phyloP scores from a whole-genome alignment of 768 basidiomycete species.

The Rhodosporidiobolus odoratus region DNA sequence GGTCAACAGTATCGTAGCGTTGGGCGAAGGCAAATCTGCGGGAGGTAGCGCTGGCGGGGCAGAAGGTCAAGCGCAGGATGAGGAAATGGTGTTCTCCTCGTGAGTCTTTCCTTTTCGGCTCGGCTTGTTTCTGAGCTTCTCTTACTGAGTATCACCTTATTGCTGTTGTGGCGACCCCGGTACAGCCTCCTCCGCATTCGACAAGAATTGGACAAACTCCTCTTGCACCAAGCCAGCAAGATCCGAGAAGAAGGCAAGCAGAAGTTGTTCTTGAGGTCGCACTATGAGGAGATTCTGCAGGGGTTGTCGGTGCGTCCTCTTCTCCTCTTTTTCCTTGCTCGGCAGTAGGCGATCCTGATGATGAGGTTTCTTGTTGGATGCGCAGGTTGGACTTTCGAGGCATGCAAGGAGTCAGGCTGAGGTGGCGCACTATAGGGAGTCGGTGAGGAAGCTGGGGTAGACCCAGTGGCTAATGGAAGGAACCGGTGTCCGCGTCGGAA shows the following conservation, averaged over 20 bases:
- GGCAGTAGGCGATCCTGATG: constrained; percentile 45
- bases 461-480: too few species aligned
- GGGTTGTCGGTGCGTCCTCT: constrained; percentile 58
- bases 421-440: constrained; percentile 50
- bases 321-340: neutral
- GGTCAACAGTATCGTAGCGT: constrained; percentile 74
- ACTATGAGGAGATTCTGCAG: constrained; percentile 72
- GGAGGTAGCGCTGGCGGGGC: neutral
- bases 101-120: constrained; percentile 48
- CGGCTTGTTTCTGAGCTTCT: neutral
- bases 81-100: constrained; percentile 92
- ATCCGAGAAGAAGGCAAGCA: constrained; percentile 58
- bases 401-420: constrained; percentile 84
- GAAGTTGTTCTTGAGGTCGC: constrained; percentile 63
- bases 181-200: constrained; percentile 74
- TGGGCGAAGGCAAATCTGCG: constrained; percentile 58
- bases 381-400: constrained; percentile 57
- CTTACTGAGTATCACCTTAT: neutral
- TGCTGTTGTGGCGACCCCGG: neutral
- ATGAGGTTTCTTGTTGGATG: constrained; percentile 38
- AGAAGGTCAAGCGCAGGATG: neutral
- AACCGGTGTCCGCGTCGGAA: neutral
- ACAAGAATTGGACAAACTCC: constrained; percentile 71
- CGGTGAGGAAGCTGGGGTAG: constrained; percentile 11
- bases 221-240: constrained; percentile 65